Base-by-base conservation (phyloP, 2,329 filamentous ascomycete species). In the Alternaria sp. region DNA sequence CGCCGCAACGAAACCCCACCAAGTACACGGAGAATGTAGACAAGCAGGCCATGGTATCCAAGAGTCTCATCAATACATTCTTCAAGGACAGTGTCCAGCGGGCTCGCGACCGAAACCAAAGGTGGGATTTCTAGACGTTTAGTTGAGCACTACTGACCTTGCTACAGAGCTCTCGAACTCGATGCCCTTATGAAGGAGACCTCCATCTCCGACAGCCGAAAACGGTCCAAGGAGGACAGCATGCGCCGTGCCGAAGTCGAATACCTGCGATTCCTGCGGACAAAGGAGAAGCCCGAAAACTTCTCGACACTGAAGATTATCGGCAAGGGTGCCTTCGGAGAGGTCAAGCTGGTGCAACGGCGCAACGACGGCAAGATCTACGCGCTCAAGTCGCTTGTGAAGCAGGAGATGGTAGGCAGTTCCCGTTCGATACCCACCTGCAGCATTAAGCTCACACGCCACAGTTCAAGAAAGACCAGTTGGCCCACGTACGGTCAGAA, bases 81-180 rank as follows among this genome's bases (percentile, higher is more conserved):
- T 99, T 98, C 88, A 96, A 97, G 82, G 95, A 99, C 82, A 98
- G 95, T 79, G 96, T 99, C 59, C 95, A 97, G 85, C 89, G 96
- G 73, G 96, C 96, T 55, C 89, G 95, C 71, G 96, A 98, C 83
- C 90, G 96, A 62, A 99, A 99, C 80, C 90, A 96, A 81, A 91
- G 94, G 94, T 97, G 83, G 73, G 86, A 78, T 5, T n/a, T 15
- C 54, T 12, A 4, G 8, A 7, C n/a, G 10, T 8, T 25, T 21
- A 6, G 28, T 25, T 56, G 30, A 21, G 13, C 46, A 28, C 6
- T 25, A 45, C 70, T 76, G 68, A 77, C 76, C 69, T 47, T 69
- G 59, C 19, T 5, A 67, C 74, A 97, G 95, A 84, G 94, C 96
- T 72, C 93, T 93, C 73, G 94, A 98, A 80, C 87, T 98, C 72